These are phyloP conservation scores for Bombardia bombarda DNA, from an alignment of 495 filamentous ascomycete genomes.

Conservation along the genomic window DNA sequence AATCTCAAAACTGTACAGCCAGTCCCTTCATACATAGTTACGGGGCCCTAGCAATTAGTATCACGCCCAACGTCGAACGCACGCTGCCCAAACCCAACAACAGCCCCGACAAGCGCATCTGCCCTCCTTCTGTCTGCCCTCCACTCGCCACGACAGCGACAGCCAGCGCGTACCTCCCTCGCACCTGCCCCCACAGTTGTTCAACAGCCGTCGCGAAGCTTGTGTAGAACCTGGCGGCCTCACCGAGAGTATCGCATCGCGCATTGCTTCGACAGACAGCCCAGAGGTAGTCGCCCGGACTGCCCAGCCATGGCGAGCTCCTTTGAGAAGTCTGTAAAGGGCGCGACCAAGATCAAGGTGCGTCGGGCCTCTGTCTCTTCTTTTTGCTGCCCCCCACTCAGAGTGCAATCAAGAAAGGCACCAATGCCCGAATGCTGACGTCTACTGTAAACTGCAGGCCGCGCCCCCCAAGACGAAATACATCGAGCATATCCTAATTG, in stretches of 20 bases:
- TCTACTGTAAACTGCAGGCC: slow-evolving; percentile 46
- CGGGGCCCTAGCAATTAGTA: too few species aligned
- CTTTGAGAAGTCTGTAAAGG: slow-evolving; percentile 90
- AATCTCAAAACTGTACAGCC: too few species aligned
- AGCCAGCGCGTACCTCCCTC: not conserved
- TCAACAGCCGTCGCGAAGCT: not conserved
- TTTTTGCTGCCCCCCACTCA: not conserved
- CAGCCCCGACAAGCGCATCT: not conserved
- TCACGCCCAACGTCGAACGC: too few species aligned
- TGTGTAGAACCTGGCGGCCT: not conserved
- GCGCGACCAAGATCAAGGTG: slow-evolving; percentile 91
- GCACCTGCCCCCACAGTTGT: not conserved
- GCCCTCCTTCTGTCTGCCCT: not conserved
- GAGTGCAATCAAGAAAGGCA: too few species aligned
- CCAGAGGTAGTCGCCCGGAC: not conserved
- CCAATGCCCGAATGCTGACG: too few species aligned
- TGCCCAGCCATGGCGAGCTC: slow-evolving; percentile 59
- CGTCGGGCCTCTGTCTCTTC: slow-evolving; percentile 14
- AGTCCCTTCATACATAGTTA: too few species aligned
- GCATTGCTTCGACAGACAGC: not conserved
- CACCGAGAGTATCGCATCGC: not conserved
- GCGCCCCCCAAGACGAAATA: slow-evolving; percentile 99
- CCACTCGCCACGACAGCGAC: not conserved
- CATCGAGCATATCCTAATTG: slow-evolving; percentile 94
- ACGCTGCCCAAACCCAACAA: not conserved